Evolutionary conservation across 805 yeast species (phyloP), one percentile per base, ranked within the genome.

Genomic region (Candida schatavii): DNA sequence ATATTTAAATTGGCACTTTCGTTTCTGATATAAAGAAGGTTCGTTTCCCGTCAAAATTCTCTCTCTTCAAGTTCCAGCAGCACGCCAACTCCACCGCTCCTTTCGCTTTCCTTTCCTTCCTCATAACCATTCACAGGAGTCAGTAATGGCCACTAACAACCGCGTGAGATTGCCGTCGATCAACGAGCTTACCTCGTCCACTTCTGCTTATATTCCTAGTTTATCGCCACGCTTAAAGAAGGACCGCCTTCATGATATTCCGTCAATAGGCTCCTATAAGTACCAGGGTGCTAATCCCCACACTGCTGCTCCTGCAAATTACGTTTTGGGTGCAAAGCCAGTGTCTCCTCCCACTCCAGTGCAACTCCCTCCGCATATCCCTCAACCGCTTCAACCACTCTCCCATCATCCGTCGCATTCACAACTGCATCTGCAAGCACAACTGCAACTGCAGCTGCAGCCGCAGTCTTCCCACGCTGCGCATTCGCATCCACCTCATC

Each of bases 131-230:
- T 23, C 27, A 23, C 27, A 23, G 27, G 27, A 6, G 11, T 17
- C 19, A 18, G 13, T 17, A 25, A 36, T 36, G 41, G 28, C 37
- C 11, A 23, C 44, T 7, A 31, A 42, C 25, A 41, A 36, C 35
- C 45, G 46, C 41, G 46, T 58, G 30, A 57, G 47, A 42, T 50
- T 60, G 42, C 64, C 65, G 11, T 56, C 64, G 2, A 57, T 60
- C 19, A 52, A 42, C 34, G 64, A 60, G 40, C 49, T 60, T 33
- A 57, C 63, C 18, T 45, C 50, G 13, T 40, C 45, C 22, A 35
- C 53, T 14, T 28, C 39, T 2, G n/a, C 31, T 6, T 31, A 45
- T 23, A 31, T 45, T 7, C 35, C 35, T 22, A 22, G 29, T 10
- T 22, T 35, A 10, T 38, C 41, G 4, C 41, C 41, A 4, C 34